Base-by-base conservation (phyloP, 164 flowering plant genomes). In the Magnolia officinalis region DNA sequence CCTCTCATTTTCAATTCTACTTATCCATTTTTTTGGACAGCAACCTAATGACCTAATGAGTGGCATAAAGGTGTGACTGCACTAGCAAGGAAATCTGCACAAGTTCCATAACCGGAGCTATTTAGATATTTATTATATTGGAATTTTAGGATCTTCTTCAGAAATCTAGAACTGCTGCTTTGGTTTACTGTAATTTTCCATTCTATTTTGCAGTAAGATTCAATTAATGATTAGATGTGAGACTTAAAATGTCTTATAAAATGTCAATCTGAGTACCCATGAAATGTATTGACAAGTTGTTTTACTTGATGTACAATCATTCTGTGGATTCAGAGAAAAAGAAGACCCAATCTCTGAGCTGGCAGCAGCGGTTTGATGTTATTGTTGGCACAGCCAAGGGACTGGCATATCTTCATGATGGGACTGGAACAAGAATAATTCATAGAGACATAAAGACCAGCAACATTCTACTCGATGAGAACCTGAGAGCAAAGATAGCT, bases 381-480 rank as follows among this genome's bases (percentile, higher is more conserved):
- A 82, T 90, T 74, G 50, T 85, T 52, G 93, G 88, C 37, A 85
- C 83, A 50, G 93, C 97, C 37, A 87, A 92, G 81, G 95, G 95
- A 55, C 80, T 92, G 84, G 81, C 90, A 61, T 87, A 90, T 84
- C 92, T 92, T 78, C 93, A 92, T 55, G 92, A 86, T 79, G 93
- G 82, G 71, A 86, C 89, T 0, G 73, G 69, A n/a, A 58, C 82
- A 67, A 86, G 90, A 77, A 92, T 92, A 74, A 90, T 91, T 73
- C 94, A 92, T 75, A 86, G 92, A 80, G 95, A 92, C 81, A 91
- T 92, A 21, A 92, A 92, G 68, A 67, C 83, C 20, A 88, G 91
- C 87, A 92, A 92, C 72, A 59, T 92, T 76, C 83, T 92, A 61
- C 89, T 92, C 24, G 95, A 92, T 73, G 85, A 90, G 58, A 86